Evolutionary conservation across 495 filamentous ascomycete species (phyloP), one percentile per base, ranked within the genome.

Genomic region (Xylaria telfairii): DNA sequence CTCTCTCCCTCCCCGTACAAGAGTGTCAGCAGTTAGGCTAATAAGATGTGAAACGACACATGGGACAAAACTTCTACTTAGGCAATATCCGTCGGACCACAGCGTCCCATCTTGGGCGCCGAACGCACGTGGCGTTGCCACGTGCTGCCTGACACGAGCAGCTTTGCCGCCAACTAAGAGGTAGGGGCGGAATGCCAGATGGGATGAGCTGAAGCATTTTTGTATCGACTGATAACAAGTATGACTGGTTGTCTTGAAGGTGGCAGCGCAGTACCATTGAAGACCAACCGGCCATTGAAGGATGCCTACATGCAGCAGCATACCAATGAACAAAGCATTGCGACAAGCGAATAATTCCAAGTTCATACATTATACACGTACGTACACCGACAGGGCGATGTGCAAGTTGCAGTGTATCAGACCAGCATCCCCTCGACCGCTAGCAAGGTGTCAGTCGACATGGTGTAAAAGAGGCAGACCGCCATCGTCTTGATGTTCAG

Each of bases 31-130:
- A 21, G 13, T 28, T 17, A 39, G 59, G 21, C 59, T 54, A 30
- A 30, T 62, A 42, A 15, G 59, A 42, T 28, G 59, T 62, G 59
- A 42, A 61, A 62, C 59, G 42, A 26, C 15, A 37, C 56, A 59
- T 37, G 56, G 56, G 54, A 53, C 49, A 53, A n/a, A 53, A 57
- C 54, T 57, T 34, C 9, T 57, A n/a, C n/a, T n/a, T n/a, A 34
- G 15, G 28, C 17, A 37, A n/a, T 37, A 21, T 12, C 17, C 37
- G n/a, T 21, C 6, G 56, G 56, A 3, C 30, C 15, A 34, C 56
- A 37, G 19, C 32, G 5, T 37, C 10, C 32, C 56, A 19, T 62
- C 41, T 64, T 41, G 41, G 61, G 12, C 47, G 7, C 26, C 46
- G 62, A 49, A 41, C 19, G 9, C 47, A 66, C 64, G 64, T 66